Percentiles rank a stretch among this genome's conserved stretches.
Conservation (phyloP, 2,329 filamentous ascomycete species). For the Phialocephala subalpina region DNA sequence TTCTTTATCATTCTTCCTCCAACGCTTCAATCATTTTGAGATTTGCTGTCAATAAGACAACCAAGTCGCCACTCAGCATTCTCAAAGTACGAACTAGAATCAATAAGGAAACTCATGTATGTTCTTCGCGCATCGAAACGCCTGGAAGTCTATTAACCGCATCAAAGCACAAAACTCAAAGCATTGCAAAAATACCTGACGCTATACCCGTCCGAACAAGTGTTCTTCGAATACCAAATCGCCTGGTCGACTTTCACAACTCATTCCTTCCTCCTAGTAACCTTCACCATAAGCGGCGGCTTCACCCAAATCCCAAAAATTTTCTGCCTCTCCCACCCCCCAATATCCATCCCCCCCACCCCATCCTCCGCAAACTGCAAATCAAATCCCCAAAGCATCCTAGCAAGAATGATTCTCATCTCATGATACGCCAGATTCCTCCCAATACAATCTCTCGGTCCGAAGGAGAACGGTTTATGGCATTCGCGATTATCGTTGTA, state of each 20-base stretch:
- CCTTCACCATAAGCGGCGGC: constrained; percentile 16
- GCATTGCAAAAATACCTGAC: no score
- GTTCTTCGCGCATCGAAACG: no score
- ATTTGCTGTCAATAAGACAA: no score
- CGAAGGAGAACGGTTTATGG: constrained; percentile 19
- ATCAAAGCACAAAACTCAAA: no score
- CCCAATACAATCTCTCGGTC: constrained; percentile 26
- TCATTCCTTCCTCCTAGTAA: neutral
- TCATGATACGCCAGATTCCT: constrained; percentile 28
- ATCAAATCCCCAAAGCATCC: constrained; percentile 29
- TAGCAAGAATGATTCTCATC: constrained; percentile 29
- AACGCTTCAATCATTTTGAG: no score
- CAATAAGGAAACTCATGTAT: no score
- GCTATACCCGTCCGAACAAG: no score
- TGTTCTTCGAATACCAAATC: no score
- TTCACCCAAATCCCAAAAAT: constrained; percentile 27
- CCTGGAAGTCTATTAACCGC: no score
- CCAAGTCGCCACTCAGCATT: no score
- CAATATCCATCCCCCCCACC: neutral
- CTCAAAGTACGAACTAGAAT: no score
- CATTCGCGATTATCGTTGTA: constrained; percentile 17
- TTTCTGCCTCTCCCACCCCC: constrained; percentile 12
- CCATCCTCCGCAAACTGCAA: constrained; percentile 18
- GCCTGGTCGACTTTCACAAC: neutral
- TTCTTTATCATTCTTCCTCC: no score